Base-by-base conservation (phyloP, 1,139 yeast species). In the Pichia sp. region DNA sequence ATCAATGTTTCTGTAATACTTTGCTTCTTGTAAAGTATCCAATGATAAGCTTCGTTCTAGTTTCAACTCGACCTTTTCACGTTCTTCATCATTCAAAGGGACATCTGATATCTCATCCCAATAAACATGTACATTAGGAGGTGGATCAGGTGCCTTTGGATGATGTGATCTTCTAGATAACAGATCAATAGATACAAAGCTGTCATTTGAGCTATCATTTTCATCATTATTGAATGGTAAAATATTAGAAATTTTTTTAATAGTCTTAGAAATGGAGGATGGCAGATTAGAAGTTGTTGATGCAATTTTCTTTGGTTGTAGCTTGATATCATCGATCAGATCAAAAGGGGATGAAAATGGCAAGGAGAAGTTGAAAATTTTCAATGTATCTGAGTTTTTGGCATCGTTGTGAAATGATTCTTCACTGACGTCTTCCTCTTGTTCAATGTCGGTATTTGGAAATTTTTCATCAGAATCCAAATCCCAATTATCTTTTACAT, bases 11-110 rank as follows among this genome's bases (percentile, higher is more conserved):
- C 68, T 70, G 61, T 75, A 87, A 45, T 76, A 66, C 11, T 66
- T 62, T 1, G 81, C 80, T 52, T 85, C 95, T 46, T 83, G 85
- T 5, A 77, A 34, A 0, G 92, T 80, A 38, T 75, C 65, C 11
- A 83, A 67, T 0, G 84, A 70, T 46, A 77, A 76, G 51, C 77
- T 83, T 38, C 84, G 66, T 46, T 68, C 66, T 39, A 83, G 58
- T 53, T 72, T 75, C 37, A 67, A 54, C 36, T 72, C 64, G 36
- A 80, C 65, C 39, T 68, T 71, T 27, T 66, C 64, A 36, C 61
- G 57, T 28, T 45, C 48, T 43, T 55, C 49, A 52, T 65, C 16
- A 49, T 58, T 48, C 46, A 62, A 41, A 29, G 53, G 48, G 31
- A 59, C 59, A 63, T 71, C 35, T 5, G 46, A 27, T 23, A 46